Conservation (phyloP, 2,329 filamentous ascomycete genomes). For the Hymenoscyphus linearis region DNA sequence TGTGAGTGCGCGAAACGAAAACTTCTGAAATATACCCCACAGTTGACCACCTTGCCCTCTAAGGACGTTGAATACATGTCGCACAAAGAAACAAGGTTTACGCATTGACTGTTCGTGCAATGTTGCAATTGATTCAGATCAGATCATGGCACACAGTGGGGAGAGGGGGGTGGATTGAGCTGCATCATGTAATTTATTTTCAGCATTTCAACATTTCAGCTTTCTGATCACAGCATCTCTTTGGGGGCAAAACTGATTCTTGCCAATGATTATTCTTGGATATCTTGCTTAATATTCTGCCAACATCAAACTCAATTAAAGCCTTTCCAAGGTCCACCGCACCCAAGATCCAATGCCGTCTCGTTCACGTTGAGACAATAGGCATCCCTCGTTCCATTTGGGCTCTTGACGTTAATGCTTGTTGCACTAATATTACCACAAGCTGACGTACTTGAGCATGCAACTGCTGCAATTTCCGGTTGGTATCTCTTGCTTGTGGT, state of each 20-base stretch:
- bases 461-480: constrained; percentile 41
- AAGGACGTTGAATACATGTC: not conserved
- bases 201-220: constrained; percentile 5
- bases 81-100: constrained; percentile 1
- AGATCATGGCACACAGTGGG: not conserved
- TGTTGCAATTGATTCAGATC: not conserved
- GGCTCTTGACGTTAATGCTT: constrained; percentile 43
- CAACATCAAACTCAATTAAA: constrained; percentile 21
- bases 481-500: constrained; percentile 43
- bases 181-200: constrained; percentile 4
- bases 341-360: constrained; percentile 34
- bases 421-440: constrained; percentile 43
- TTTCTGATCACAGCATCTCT: not conserved
- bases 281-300: not conserved
- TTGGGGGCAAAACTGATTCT: not conserved
- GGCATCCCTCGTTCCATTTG: constrained; percentile 39
- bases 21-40: not conserved
- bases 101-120: not conserved
- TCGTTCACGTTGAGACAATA: constrained; percentile 41
- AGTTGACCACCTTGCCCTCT: not conserved
- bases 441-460: constrained; percentile 44
- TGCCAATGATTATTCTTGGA: not conserved
- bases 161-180: not conserved
- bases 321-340: constrained; percentile 25
- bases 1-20: not conserved